Percentiles rank a stretch among this genome's conserved stretches.
Evolutionary conservation across 148 eudicot genomes (phyloP).

Genomic region (Agrostemma githago): DNA sequence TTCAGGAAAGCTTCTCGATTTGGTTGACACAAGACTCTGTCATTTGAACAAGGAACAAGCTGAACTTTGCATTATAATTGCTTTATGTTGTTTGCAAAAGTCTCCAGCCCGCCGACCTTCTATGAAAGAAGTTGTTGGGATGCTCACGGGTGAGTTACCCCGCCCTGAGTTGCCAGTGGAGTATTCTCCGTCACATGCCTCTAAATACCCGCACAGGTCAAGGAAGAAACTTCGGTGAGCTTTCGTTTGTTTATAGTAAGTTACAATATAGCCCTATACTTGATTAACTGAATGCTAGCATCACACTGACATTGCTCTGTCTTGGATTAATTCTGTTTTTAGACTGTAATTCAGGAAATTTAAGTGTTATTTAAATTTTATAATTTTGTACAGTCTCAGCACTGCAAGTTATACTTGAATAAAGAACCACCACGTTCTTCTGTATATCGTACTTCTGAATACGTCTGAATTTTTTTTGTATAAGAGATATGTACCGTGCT

Average conservation of each 20-base stretch:
- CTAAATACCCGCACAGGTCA: constrained; percentile 49
- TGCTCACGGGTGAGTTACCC: constrained; percentile 75
- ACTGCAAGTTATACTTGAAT: constrained; percentile 14
- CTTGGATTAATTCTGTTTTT: constrained; percentile 6
- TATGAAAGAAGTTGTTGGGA: constrained; percentile 86
- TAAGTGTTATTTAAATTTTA: constrained; percentile 4
- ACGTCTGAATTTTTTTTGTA: neutral
- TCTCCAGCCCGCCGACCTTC: constrained; percentile 68
- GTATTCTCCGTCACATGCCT: constrained; percentile 59
- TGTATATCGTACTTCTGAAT: neutral
- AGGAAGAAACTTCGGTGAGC: constrained; percentile 70
- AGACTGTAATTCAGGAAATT: neutral
- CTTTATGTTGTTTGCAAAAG: constrained; percentile 84
- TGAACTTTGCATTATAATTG: constrained; percentile 55
- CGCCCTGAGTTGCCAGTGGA: constrained; percentile 71
- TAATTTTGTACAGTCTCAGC: constrained; percentile 15
- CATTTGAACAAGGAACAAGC: constrained; percentile 59
- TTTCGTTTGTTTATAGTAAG: constrained; percentile 10
- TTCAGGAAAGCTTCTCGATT: constrained; percentile 79
- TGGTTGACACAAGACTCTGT: constrained; percentile 58
- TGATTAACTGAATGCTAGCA: neutral
- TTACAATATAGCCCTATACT: constrained; percentile 4
- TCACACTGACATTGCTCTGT: constrained; percentile 8
- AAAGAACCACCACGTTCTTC: neutral
- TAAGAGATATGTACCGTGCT: neutral